Conservation (phyloP, 805 yeast species). For the Metschnikowia hibisci region DNA sequence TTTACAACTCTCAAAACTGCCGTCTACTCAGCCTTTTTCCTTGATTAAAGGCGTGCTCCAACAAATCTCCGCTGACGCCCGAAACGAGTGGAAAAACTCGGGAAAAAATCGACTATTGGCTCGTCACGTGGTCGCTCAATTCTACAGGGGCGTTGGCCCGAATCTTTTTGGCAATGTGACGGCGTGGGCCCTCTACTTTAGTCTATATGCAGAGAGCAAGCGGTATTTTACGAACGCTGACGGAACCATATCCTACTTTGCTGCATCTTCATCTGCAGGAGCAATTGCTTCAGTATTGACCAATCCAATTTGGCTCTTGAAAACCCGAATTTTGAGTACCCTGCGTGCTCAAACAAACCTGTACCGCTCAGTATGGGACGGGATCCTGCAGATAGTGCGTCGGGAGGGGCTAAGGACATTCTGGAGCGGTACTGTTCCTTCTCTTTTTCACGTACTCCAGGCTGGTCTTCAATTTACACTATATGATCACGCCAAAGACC, state of each 20-base stretch:
- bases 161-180: slow-evolving; percentile 78
- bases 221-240: slow-evolving; percentile 9
- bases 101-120: slow-evolving; percentile 3
- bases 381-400: slow-evolving; percentile 43
- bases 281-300: slow-evolving; percentile 69
- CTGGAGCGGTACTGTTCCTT: slow-evolving; percentile 72
- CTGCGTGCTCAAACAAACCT: slow-evolving; percentile 43
- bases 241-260: slow-evolving; percentile 29
- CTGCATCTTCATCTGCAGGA: slow-evolving; percentile 57
- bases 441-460: slow-evolving; percentile 79
- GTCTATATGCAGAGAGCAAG: slow-evolving; percentile 65
- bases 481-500: slow-evolving; percentile 70
- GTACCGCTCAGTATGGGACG: slow-evolving; percentile 56
- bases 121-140: slow-evolving; percentile 14
- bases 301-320: slow-evolving; percentile 93
- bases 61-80: slow-evolving; percentile 21
- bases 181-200: slow-evolving; percentile 89
- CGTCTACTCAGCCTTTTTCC: slow-evolving; percentile 17
- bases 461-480: slow-evolving; percentile 85
- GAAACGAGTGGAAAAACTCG: slow-evolving; percentile 6
- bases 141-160: slow-evolving; percentile 75
- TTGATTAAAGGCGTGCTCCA: slow-evolving; percentile 20
- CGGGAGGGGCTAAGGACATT: slow-evolving; percentile 60
- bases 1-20: slow-evolving; percentile 54
- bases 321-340: slow-evolving; percentile 78